Evolutionary conservation across 352 stramenopile genomes (phyloP).

Genomic region (Phytophthora hibernalis): DNA sequence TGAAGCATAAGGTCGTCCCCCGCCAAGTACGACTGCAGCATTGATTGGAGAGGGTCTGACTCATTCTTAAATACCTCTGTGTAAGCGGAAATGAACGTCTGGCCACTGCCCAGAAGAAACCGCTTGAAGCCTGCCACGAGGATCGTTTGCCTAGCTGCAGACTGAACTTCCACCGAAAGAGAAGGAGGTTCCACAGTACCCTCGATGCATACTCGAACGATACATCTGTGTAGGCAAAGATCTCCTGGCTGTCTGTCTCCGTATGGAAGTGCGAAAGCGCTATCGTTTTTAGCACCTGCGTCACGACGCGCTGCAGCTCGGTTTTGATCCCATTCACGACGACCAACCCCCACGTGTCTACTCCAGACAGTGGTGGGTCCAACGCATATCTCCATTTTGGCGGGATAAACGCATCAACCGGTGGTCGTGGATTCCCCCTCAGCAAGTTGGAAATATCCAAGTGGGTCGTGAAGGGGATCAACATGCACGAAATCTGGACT

Average conservation of each 20-base stretch:
- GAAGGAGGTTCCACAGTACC: slow-evolving; percentile 81
- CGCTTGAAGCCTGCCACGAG: slow-evolving; percentile 72
- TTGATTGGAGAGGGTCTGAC: slow-evolving; percentile 64
- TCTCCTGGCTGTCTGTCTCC: slow-evolving; percentile 56
- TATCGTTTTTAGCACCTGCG: slow-evolving; percentile 77
- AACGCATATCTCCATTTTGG: slow-evolving; percentile 30
- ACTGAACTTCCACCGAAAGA: slow-evolving; percentile 64
- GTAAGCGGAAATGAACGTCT: slow-evolving; percentile 85
- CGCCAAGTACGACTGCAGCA: slow-evolving; percentile 75
- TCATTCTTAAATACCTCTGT: slow-evolving; percentile 72
- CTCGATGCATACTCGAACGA: slow-evolving; percentile 69
- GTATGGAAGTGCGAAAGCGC: slow-evolving; percentile 76
- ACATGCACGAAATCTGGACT: slow-evolving; percentile 69
- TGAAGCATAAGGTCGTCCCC: slow-evolving; percentile 70
- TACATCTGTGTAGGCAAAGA: slow-evolving; percentile 86
- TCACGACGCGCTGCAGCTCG: slow-evolving; percentile 64
- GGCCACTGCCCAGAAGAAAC: slow-evolving; percentile 69
- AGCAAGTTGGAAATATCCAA: slow-evolving; percentile 59
- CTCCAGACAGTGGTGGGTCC: slow-evolving; percentile 22
- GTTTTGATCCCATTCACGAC: slow-evolving; percentile 51
- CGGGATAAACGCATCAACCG: slow-evolving; percentile 1
- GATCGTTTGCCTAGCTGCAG: slow-evolving; percentile 47
- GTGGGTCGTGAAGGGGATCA: slow-evolving; percentile 77
- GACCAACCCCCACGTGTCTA: slow-evolving; percentile 13
- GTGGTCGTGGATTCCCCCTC: slow-evolving; percentile 21